Evolutionary conservation across 2,329 filamentous ascomycete genomes (phyloP), one percentile per base, ranked within the genome.

Genomic region (Westerdykella ornata): DNA sequence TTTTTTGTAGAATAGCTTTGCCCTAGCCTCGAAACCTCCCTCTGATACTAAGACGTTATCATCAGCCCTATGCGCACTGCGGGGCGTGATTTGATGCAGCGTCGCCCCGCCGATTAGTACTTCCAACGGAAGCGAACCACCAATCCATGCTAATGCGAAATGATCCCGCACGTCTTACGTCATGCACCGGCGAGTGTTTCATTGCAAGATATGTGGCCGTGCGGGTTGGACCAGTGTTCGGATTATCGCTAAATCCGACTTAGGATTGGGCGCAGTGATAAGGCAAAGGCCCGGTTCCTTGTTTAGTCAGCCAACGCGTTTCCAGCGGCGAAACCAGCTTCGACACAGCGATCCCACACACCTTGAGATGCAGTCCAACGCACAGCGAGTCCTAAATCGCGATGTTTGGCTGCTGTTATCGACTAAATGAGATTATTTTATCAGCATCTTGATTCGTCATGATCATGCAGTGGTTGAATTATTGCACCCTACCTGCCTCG

Each of bases 41-140:
- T 29, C 35, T 38, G n/a, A 29, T 38, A 26, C 11, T 19, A 26
- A 15, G 18, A 38, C 22, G 35, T 38, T 29, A 38, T 38, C 17
- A 26, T 38, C 20, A 38, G 35, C 35, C 35, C 8, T 38, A 26
- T 19, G 35, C 35, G 20, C 18, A 14, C 18, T 38, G 20, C 18
- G 6, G 35, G 18, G 20, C 9, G 35, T 22, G 18, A 38, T 5
- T 38, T 38, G 22, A 38, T 38, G 20, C 20, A 38, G 17, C 4
- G 35, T 20, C 17, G 17, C 35, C 35, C 6, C 20, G n/a, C 20
- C 17, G 16, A 38, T 22, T 5, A 14, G 20, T 22, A 22, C 20
- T 9, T 22, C 20, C 5, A 5, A 9, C 20, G 20, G 20, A 22
- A 22, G 20, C 20, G 20, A 22, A 9, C 9, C n/a, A 22, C 20